phyloP scores from a whole-genome alignment of 768 basidiomycete genomes.

The Leccinum subgranulosum region DNA sequence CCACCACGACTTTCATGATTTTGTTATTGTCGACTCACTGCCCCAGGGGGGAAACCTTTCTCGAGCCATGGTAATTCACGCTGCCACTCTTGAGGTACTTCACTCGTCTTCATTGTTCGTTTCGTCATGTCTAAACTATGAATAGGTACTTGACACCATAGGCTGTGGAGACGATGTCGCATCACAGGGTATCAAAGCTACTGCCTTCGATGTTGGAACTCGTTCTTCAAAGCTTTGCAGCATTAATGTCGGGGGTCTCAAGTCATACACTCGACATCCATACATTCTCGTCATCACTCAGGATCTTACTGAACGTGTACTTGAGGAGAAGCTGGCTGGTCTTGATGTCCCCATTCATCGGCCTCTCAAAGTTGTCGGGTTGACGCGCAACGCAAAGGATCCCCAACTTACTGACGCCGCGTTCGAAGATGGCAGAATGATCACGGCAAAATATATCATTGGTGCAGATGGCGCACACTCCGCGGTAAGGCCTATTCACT shows the following conservation, averaged over 20 bases:
- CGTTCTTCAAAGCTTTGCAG: constrained; percentile 27
- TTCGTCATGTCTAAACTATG: constrained; percentile 30
- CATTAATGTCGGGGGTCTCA: constrained; percentile 34
- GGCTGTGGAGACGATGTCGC: constrained; percentile 39
- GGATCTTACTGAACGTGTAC: constrained; percentile 39
- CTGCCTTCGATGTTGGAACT: constrained; percentile 27
- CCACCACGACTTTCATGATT: constrained; percentile 37
- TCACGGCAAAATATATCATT: constrained; percentile 45
- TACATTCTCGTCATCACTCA: constrained; percentile 44
- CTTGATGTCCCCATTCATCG: constrained; percentile 34
- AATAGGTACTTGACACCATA: constrained; percentile 45
- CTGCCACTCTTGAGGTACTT: constrained; percentile 50
- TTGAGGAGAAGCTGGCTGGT: constrained; percentile 33
- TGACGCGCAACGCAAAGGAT: constrained; percentile 32
- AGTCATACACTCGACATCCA: constrained; percentile 41
- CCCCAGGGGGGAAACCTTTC: constrained; percentile 35
- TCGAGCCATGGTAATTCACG: constrained; percentile 46
- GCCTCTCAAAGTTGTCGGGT: constrained; percentile 38
- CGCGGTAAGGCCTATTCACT: constrained; percentile 29
- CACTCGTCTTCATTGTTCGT: background rate
- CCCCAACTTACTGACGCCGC: constrained; percentile 35
- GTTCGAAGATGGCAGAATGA: constrained; percentile 44
- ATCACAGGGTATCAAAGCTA: constrained; percentile 34
- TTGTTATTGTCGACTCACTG: constrained; percentile 43
- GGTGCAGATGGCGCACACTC: constrained; percentile 53